Evolutionary conservation across 176 grass and related monocot species (phyloP), one percentile per base, ranked within the genome.

Genomic region (Oryza glumipatula): DNA sequence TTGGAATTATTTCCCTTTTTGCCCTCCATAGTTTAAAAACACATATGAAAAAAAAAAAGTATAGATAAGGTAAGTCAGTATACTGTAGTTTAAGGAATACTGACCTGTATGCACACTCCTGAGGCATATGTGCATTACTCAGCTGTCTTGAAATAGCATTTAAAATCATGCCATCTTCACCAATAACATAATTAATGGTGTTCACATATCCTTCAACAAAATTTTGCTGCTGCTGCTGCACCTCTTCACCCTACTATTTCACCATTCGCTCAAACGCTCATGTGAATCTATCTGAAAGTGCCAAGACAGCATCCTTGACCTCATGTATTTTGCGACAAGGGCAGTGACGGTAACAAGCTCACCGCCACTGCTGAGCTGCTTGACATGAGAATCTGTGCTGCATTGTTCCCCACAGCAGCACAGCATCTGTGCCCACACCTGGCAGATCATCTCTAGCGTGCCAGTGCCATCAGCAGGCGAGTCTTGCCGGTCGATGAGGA

Each of bases 51-150:
- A 26, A 22, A 22, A 26, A 24, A 16, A 85, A 45, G 85, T 85
- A 24, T 84, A 45, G 45, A 90, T 67, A 70, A 45, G 26, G 49
- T 73, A 65, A 45, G 24, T n/a, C 28, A 67, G 43, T 61, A 46
- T 48, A 68, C 11, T 45, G 39, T 7, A 86, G 15, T 76, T 58
- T 71, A 69, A 71, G 64, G 71, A 76, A 93, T 81, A 68, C 86
- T 14, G 35, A 99, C 96, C 93, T 99, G 93, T 79, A 92, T 92
- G 86, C 93, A 94, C 68, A 94, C 81, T 73, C 89, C 89, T 30
- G 2, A 30, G 30, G 30, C 30, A 30, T 30, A 30, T 30, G 30
- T 30, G 30, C 30, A 30, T 30, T 30, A 30, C 30, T 30, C 30
- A 30, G 30, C 30, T 30, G 30, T 30, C 30, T 30, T 30, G 30